phyloP scores from a whole-genome alignment of 805 yeast species.

The Teunomyces pallodes region DNA sequence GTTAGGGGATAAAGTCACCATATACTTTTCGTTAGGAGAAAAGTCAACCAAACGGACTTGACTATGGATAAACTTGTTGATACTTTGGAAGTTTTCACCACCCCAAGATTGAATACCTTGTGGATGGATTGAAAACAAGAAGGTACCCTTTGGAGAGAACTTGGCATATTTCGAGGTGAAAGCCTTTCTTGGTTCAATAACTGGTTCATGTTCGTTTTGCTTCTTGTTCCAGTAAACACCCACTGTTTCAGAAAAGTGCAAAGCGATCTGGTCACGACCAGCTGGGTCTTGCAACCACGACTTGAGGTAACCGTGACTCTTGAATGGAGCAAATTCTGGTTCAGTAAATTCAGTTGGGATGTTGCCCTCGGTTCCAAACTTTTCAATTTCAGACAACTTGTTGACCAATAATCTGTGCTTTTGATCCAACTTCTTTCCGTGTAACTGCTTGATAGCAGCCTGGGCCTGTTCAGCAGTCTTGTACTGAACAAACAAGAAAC shows the following conservation, averaged over 20 bases:
- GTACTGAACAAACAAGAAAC: constrained; percentile 83
- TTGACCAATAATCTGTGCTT: constrained; percentile 88
- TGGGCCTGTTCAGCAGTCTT: constrained; percentile 64
- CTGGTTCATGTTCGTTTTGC: constrained; percentile 70
- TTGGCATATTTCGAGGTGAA: constrained; percentile 87
- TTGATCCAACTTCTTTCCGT: constrained; percentile 89
- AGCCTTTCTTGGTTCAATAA: constrained; percentile 71
- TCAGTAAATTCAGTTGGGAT: constrained; percentile 61
- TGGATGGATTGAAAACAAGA: constrained; percentile 80
- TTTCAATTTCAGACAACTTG: constrained; percentile 78
- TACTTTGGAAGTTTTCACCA: constrained; percentile 71
- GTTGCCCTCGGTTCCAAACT: constrained; percentile 64
- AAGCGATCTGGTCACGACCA: constrained; percentile 86
- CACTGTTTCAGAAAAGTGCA: constrained; percentile 77
- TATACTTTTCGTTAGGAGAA: constrained; percentile 86
- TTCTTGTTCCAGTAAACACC: constrained; percentile 86
- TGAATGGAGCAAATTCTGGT: constrained; percentile 71
- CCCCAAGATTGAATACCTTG: constrained; percentile 98
- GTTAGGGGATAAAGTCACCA: constrained; percentile 86
- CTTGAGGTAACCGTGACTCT: constrained; percentile 75
- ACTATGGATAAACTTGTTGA: constrained; percentile 80
- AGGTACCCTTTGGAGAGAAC: constrained; percentile 93
- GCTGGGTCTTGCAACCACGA: constrained; percentile 88
- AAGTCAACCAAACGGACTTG: constrained; percentile 87
- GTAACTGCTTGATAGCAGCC: constrained; percentile 73